phyloP scores from a whole-genome alignment of 306 rosid genomes.

The Lathyrus oleraceus region DNA sequence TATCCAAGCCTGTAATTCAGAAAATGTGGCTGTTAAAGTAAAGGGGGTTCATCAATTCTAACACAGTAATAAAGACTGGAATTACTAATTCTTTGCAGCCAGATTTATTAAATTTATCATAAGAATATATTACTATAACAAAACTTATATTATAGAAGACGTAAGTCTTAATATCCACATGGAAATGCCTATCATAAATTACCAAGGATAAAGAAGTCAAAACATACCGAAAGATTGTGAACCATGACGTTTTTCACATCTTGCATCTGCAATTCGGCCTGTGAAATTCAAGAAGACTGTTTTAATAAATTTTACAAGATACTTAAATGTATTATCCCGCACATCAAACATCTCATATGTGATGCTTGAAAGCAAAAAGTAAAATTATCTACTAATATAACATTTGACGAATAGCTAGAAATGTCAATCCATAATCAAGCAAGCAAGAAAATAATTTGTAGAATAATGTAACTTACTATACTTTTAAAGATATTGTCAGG shows the following conservation, averaged over 20 bases:
- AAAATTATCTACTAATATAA: not conserved
- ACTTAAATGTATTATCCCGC: slow-evolving; percentile 12
- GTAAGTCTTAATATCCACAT: not conserved
- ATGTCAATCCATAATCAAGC: not conserved
- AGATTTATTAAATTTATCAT: not conserved
- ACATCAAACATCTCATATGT: not conserved
- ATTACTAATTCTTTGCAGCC: not conserved
- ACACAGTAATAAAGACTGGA: not conserved
- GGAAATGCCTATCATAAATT: not conserved
- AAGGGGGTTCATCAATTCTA: slow-evolving; percentile 24
- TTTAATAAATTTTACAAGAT: not conserved
- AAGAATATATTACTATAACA: not conserved
- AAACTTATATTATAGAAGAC: slow-evolving; percentile 21
- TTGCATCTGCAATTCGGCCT: slow-evolving; percentile 97
- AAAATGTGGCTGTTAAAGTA: slow-evolving; percentile 14
- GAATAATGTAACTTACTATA: not conserved
- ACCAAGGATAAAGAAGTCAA: slow-evolving; percentile 23
- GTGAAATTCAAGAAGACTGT: slow-evolving; percentile 38
- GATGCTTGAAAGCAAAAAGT: not conserved
- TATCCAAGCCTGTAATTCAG: not conserved
- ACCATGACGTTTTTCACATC: slow-evolving; percentile 77
- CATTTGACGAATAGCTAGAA: slow-evolving; percentile 1
- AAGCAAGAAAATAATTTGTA: not conserved
- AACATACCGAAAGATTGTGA: slow-evolving; percentile 88
- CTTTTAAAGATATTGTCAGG: not conserved